phyloP scores from a whole-genome alignment of 176 grass and related monocot genomes.

The Musa acuminata region DNA sequence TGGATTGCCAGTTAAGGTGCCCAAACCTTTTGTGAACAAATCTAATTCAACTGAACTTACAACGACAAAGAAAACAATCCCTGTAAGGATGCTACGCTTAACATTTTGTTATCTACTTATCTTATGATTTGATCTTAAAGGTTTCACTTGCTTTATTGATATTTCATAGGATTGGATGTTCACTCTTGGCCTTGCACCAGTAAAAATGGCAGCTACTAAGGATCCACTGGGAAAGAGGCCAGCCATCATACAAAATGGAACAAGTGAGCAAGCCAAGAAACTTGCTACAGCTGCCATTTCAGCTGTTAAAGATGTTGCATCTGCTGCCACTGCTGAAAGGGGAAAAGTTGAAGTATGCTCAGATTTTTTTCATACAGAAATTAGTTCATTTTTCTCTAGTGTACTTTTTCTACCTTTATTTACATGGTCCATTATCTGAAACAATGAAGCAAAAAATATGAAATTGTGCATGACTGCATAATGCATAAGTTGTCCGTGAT shows the following conservation, averaged over 20 bases:
- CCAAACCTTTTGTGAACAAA: slow-evolving; percentile 48
- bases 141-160: not conserved
- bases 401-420: not conserved
- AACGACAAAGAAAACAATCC: slow-evolving; percentile 42
- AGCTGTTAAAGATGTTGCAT: slow-evolving; percentile 56
- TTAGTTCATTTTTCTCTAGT: not conserved
- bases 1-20: slow-evolving; percentile 51
- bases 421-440: not conserved
- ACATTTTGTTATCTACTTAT: not conserved
- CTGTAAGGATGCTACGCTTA: slow-evolving; percentile 47
- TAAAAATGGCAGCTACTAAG: slow-evolving; percentile 22
- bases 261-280: slow-evolving; percentile 59
- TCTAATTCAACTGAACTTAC: slow-evolving; percentile 36
- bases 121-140: slow-evolving; percentile 3
- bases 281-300: slow-evolving; percentile 79
- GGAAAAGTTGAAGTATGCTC: slow-evolving; percentile 80
- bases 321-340: slow-evolving; percentile 38
- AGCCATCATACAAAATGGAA: slow-evolving; percentile 33
- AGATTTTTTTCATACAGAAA: not conserved
- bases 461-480: not conserved
- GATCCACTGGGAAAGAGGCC: slow-evolving; percentile 27
- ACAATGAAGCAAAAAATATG: not conserved
- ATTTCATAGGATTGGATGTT: slow-evolving; percentile 73
- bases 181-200: slow-evolving; percentile 55
- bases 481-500: not conserved